Conservation (phyloP, 2,329 filamentous ascomycete genomes). For the Colletotrichum incanum region DNA sequence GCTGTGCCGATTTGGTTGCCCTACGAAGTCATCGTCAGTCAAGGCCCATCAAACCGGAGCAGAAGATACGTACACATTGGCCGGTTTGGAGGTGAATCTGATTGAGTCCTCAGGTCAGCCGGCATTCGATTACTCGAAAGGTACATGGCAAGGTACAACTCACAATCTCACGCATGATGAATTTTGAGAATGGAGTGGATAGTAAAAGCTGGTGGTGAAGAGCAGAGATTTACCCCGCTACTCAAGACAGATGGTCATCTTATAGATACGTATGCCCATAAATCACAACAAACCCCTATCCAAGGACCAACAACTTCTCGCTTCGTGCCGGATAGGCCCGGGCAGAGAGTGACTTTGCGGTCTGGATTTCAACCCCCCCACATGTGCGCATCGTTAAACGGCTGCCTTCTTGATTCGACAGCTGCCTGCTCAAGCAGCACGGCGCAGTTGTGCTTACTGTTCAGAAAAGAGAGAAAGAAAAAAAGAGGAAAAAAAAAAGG, state of each 20-base stretch:
- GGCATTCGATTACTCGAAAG: conserved; percentile 38
- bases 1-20: conserved; percentile 99
- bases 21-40: conserved; percentile 62
- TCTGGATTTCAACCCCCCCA: background rate
- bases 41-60: background rate
- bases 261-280: conserved; percentile 16
- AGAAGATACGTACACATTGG: conserved; percentile 82
- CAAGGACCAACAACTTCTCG: background rate
- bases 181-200: conserved; percentile 1
- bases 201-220: conserved; percentile 15
- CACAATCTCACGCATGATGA: conserved; percentile 51
- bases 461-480: background rate
- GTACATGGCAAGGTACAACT: background rate
- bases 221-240: conserved; percentile 22
- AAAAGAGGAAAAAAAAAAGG: background rate
- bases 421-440: conserved; percentile 13
- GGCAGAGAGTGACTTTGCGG: background rate
- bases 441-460: background rate
- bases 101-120: conserved; percentile 69
- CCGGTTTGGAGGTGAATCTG: conserved; percentile 99
- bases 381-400: conserved; percentile 16
- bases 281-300: conserved; percentile 24
- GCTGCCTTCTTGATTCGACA: conserved; percentile 21
- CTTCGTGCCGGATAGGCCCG: conserved; percentile 4
- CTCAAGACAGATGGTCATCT: conserved; percentile 19